A percentile compares a stretch with the other conserved stretches of the same genome.
Evolutionary conservation across 2,329 filamentous ascomycete species (phyloP).

Genomic region (Penicillium sp.): DNA sequence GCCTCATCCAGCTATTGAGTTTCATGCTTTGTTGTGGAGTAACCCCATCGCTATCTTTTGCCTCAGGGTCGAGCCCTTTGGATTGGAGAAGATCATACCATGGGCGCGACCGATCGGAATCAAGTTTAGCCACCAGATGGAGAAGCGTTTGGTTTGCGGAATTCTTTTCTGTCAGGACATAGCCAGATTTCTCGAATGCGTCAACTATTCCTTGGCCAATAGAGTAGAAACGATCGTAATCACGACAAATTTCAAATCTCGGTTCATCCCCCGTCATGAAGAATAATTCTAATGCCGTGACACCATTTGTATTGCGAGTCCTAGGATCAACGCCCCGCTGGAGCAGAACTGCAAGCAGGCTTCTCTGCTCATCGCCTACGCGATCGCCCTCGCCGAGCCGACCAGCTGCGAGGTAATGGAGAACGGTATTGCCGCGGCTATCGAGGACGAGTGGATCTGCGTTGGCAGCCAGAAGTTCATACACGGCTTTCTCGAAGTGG

Average conservation of each 20-base stretch:
- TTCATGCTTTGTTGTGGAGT: too few species aligned
- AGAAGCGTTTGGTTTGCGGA: slow-evolving; percentile 1
- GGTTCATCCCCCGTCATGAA: background rate
- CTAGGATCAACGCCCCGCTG: slow-evolving; percentile 5
- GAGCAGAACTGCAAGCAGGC: slow-evolving; percentile 6
- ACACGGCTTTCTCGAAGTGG: too few species aligned
- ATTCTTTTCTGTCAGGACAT: slow-evolving; percentile 3
- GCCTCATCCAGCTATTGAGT: too few species aligned
- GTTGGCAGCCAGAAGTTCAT: too few species aligned
- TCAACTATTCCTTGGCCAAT: slow-evolving; percentile 4
- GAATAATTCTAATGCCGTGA: background rate
- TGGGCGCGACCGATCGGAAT: background rate
- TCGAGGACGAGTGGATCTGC: too few species aligned
- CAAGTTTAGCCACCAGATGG: slow-evolving; percentile 7
- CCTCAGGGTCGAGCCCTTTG: slow-evolving; percentile 1
- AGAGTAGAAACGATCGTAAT: slow-evolving; percentile 1
- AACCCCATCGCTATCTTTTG: background rate
- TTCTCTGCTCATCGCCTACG: slow-evolving; percentile 5
- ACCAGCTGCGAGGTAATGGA: slow-evolving; percentile 23
- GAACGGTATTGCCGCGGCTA: slow-evolving; percentile 14
- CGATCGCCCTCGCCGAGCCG: slow-evolving; percentile 6
- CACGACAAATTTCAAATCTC: background rate
- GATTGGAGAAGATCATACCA: slow-evolving; percentile 7
- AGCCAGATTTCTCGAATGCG: slow-evolving; percentile 2
- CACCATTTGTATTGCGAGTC: background rate